These are phyloP conservation scores for Parasitella parasitica DNA, from an alignment of 371 early-diverging fungal species.

Conservation along the genomic window DNA sequence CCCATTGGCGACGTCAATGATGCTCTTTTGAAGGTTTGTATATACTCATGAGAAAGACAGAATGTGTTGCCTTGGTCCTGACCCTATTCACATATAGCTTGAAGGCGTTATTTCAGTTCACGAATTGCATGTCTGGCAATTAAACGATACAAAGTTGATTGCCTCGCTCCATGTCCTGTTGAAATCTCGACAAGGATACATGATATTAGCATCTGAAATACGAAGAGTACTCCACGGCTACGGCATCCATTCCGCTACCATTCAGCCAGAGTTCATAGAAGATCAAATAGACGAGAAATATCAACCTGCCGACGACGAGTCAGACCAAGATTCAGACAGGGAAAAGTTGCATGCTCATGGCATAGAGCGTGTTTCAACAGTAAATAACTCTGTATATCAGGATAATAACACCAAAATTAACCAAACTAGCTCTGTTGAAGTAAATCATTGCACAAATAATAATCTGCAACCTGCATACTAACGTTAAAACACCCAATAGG, in stretches of 20 bases:
- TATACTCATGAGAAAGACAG: no score
- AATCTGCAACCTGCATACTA: background rate
- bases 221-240: constrained; percentile 72
- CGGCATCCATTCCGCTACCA: constrained; percentile 87
- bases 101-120: constrained; percentile 77
- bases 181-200: constrained; percentile 56
- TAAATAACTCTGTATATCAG: background rate
- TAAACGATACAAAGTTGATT: constrained; percentile 82
- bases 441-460: constrained; percentile 1
- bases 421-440: background rate
- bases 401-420: background rate
- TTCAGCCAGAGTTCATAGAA: constrained; percentile 86
- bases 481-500: constrained; percentile 1
- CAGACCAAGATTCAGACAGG: background rate
- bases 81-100: no score
- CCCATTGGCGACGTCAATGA: constrained; percentile 64
- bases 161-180: constrained; percentile 83
- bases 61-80: no score
- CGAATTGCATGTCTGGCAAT: constrained; percentile 94
- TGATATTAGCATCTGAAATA: constrained; percentile 65
- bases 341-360: background rate
- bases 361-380: background rate
- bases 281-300: constrained; percentile 4
- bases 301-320: background rate
- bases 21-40: constrained; percentile 52